phyloP scores from a whole-genome alignment of 169 alveolate genomes.

The Plasmodium vivax region DNA sequence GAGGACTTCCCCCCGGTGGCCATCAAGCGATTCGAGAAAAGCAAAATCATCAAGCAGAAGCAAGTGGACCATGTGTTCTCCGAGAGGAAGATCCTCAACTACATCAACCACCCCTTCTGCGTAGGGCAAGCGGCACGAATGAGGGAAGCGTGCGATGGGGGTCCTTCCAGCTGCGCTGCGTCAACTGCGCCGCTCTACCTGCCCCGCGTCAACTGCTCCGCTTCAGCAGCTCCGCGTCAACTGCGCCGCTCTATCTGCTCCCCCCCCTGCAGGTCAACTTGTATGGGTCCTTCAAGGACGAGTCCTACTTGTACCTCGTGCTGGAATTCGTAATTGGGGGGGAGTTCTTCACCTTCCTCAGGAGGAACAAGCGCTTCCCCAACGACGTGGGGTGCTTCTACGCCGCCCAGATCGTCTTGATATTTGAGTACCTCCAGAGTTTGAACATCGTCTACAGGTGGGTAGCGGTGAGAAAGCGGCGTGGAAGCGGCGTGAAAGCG shows the following conservation, averaged over 20 bases:
- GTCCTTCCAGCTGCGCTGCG: not conserved
- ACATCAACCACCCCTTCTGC: constrained; percentile 95
- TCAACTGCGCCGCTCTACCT: not conserved
- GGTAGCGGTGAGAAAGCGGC: not conserved
- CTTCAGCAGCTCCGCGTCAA: no score
- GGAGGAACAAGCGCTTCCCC: constrained; percentile 92
- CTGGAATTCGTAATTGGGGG: constrained; percentile 98
- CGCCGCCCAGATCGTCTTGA: constrained; percentile 95
- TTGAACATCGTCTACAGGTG: constrained; percentile 93
- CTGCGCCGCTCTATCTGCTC: no score
- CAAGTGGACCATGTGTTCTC: constrained; percentile 95
- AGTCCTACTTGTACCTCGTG: constrained; percentile 91
- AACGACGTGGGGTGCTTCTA: constrained; percentile 95
- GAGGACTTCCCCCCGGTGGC: constrained; percentile 83
- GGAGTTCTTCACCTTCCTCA: constrained; percentile 93
- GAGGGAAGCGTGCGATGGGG: constrained; percentile 56
- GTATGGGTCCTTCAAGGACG: constrained; percentile 92
- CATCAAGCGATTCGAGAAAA: constrained; percentile 86
- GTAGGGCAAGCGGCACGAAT: constrained; percentile 92
- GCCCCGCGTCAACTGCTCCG: no score
- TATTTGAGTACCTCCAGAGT: constrained; percentile 96
- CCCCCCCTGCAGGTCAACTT: constrained; percentile 19
- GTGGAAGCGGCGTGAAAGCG: no score
- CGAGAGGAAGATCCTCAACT: constrained; percentile 93
- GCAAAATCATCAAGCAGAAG: constrained; percentile 86